Evolutionary conservation across 208 protist species (phyloP), one percentile per base, ranked within the genome.

Genomic region (Acanthamoeba healyi): DNA sequence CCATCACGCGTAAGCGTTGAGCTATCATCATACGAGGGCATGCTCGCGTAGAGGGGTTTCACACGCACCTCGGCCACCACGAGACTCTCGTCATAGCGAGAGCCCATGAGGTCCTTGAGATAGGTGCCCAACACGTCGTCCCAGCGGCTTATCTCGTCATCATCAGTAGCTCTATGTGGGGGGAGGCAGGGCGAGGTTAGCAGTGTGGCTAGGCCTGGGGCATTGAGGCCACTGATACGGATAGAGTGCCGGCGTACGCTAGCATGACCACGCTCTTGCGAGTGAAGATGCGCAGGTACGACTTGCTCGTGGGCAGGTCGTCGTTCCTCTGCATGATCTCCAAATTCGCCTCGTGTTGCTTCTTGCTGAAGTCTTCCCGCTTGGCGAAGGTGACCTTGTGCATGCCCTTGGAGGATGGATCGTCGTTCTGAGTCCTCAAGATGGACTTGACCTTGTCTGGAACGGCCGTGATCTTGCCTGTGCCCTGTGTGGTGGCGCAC

Each of bases 261-360:
- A 79, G 70, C 17, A 44, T 79, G 29, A 79, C 32, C 70, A 79
- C 70, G 70, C 22, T 79, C 34, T 38, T 79, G 26, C 22, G n/a
- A 7, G 70, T 29, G n/a, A 79, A 44, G 9, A 79, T 19, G 36
- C 70, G 70, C 7, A 79, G 32, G 36, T 29, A 79, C 17, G 17
- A 19, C 70, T 79, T 79, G n/a, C 34, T 44, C 17, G n/a, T 79
- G 70, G 70, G 70, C 29, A 44, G 36, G 15, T 79, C 70, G 70
- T 74, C 65, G 44, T 4, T 58, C 70, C 46, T 79, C 36, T 44
- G 15, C 70, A 79, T 79, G n/a, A 24, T 36, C 17, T 79, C 70
- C 17, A 79, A 36, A 36, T 79, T 79, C 36, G 6, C n/a, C 29
- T 79, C 70, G 15, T 79, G 70, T 24, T 79, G 36, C 70, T 46